Evolutionary conservation across 2,329 filamentous ascomycete species (phyloP).

Genomic region (Leptographium procerum): DNA sequence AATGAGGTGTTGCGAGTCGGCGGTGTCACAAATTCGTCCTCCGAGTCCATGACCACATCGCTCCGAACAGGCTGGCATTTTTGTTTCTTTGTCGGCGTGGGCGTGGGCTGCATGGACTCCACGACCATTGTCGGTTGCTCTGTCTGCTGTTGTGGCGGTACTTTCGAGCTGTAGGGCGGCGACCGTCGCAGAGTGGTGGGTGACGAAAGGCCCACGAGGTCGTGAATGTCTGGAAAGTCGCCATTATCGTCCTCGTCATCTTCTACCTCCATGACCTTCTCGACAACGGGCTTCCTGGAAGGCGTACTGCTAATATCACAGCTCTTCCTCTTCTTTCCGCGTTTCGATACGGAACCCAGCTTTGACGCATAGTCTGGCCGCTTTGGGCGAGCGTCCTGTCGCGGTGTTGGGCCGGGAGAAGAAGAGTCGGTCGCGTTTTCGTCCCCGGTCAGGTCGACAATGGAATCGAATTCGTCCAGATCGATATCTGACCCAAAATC

Average conservation of each 20-base stretch:
- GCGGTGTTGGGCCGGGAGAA: constrained; percentile 1
- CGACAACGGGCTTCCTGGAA: neutral
- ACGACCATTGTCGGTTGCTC: neutral
- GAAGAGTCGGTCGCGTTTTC: constrained; percentile 13
- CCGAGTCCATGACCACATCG: constrained; percentile 42
- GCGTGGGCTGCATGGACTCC: neutral
- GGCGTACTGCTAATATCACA: constrained; percentile 24
- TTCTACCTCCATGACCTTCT: constrained; percentile 14
- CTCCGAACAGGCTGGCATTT: constrained; percentile 11
- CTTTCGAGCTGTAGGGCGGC: neutral
- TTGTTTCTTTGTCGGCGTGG: constrained; percentile 8
- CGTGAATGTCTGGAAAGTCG: constrained; percentile 43
- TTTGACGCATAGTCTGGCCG: constrained; percentile 28
- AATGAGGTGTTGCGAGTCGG: constrained; percentile 23
- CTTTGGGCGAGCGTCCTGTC: constrained; percentile 29
- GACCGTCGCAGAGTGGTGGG: constrained; percentile 13
- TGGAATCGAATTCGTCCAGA: constrained; percentile 16
- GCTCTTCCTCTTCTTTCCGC: constrained; percentile 42
- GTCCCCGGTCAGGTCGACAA: constrained; percentile 23
- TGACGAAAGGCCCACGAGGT: constrained; percentile 26
- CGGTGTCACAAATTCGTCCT: constrained; percentile 40
- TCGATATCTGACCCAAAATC: constrained; percentile 17
- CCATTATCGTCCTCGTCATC: constrained; percentile 19
- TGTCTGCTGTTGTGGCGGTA: constrained; percentile 1
- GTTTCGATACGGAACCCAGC: constrained; percentile 24